Percentiles rank a stretch among this genome's conserved stretches.
Evolutionary conservation across 495 filamentous ascomycete genomes (phyloP).

Genomic region (Tuber aestivum): DNA sequence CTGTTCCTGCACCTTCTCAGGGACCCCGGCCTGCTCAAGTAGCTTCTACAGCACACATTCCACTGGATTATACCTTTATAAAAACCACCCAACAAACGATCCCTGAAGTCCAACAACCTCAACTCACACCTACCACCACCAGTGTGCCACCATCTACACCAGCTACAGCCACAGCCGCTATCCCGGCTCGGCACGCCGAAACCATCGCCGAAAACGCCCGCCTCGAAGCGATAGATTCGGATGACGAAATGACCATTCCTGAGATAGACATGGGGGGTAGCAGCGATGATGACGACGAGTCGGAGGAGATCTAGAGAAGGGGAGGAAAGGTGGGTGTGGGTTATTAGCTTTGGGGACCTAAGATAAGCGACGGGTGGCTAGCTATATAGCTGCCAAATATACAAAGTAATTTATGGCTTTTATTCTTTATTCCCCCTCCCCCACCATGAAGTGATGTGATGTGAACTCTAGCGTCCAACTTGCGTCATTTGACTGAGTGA

Average conservation of each 20-base stretch:
- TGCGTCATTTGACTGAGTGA: not conserved
- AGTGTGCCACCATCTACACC: not conserved
- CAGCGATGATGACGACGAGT: conserved; percentile 24
- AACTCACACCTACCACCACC: not conserved
- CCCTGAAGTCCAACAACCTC: not conserved
- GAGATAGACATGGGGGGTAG: conserved; percentile 34
- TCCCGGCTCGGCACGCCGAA: not conserved
- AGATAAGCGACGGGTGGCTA: not conserved
- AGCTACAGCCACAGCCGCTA: not conserved
- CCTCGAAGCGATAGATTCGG: conserved; percentile 16
- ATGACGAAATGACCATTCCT: conserved; percentile 36
- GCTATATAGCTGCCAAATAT: not conserved
- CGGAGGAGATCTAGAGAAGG: not conserved
- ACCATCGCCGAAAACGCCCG: not conserved
- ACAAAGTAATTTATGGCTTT: not conserved
- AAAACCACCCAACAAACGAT: not conserved
- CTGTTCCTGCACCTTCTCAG: not conserved
- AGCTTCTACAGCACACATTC: not conserved
- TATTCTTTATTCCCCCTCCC: too few species aligned
- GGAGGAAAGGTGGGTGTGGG: too few species aligned
- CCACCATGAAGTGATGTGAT: not conserved
- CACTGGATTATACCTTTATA: not conserved
- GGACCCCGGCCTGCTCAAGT: not conserved
- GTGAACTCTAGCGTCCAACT: not conserved
- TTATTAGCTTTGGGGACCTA: conserved; percentile 2